Base-by-base conservation (phyloP, 1,284 basidiomycete species). In the Vanrija pseudolonga region DNA sequence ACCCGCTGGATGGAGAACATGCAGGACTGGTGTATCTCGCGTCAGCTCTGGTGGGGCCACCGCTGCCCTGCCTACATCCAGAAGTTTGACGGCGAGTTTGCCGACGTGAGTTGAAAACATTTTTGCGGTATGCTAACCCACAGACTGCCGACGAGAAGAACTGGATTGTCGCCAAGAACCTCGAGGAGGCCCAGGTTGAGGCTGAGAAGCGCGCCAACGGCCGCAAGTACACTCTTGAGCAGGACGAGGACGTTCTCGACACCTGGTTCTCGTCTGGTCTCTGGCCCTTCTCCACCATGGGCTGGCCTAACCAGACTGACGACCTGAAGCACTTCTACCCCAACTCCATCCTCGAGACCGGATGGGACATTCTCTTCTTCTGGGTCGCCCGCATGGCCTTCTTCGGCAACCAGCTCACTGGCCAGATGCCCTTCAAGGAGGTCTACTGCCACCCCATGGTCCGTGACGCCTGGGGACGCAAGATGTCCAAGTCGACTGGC, bases 361-460 rank as follows among this genome's bases (percentile, higher is more conserved):
- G 96, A 45, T 98, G 96, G 94, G 96, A 98, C 66, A 98, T 98
- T 66, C 78, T 98, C 37, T 96, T 96, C 83, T 98, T 98, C 85
- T 98, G 96, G 96, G 94, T 98, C 19, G 94, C 96, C 7, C 87
- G 94, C 48, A 99, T 98, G 96, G 94, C 90, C 56, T 82, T 99
- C 74, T 86, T 98, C 39, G 95, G 96, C 52, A 80, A 94, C 69
- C 84, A 89, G 60, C 84, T 97, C 47, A 98, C 96, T 0, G 93
- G 83, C 46, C 77, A 88, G 69, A 84, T 99, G 80, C 96, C 95
- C 0, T 99, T 98, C 84, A 83, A 85, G 56, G 94, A 99, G 78
- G 95, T 98, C n/a, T 87, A 90, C 74, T 98, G 94, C 77, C 96
- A 98, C 73, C 95, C 95, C 23, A 97, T 98, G 93, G 89, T 98